Evolutionary conservation across 805 yeast species (phyloP).

Genomic region (Schwanniomyces occidentalis): DNA sequence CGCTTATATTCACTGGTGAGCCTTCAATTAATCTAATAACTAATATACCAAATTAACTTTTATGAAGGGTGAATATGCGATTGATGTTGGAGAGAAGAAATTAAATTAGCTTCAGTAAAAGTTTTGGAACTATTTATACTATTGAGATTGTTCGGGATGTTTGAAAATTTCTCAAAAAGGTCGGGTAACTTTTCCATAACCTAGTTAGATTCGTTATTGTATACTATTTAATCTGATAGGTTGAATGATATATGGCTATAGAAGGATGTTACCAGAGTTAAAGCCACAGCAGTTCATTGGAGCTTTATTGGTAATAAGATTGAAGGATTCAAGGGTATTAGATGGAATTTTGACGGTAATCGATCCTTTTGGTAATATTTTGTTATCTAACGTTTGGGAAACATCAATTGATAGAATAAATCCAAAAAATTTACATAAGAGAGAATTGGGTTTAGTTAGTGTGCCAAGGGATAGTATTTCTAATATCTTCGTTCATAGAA

Average conservation of each 20-base stretch:
- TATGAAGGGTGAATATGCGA: slow-evolving; percentile 36
- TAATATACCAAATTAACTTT: slow-evolving; percentile 14
- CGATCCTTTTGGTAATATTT: slow-evolving; percentile 45
- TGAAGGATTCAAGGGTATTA: slow-evolving; percentile 32
- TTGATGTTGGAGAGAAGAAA: slow-evolving; percentile 31
- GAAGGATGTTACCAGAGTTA: background rate
- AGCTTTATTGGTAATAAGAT: slow-evolving; percentile 22
- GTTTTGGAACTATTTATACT: no score
- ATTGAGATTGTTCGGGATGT: no score
- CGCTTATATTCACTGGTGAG: slow-evolving; percentile 35
- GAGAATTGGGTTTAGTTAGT: slow-evolving; percentile 56
- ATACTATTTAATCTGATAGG: no score
- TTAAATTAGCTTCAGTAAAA: background rate
- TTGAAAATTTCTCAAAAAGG: no score
- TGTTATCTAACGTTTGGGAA: slow-evolving; percentile 36
- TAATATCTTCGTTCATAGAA: slow-evolving; percentile 25
- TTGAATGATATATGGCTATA: no score
- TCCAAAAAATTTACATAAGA: slow-evolving; percentile 18
- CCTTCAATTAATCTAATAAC: slow-evolving; percentile 20
- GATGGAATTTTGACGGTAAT: slow-evolving; percentile 41
- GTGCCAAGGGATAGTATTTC: slow-evolving; percentile 44
- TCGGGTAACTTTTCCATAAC: no score
- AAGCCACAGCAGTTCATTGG: slow-evolving; percentile 32
- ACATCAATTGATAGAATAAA: slow-evolving; percentile 28
- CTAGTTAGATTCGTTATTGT: no score